Conservation (phyloP, 2,329 filamentous ascomycete genomes). For the Epichloe brachyelytri region DNA sequence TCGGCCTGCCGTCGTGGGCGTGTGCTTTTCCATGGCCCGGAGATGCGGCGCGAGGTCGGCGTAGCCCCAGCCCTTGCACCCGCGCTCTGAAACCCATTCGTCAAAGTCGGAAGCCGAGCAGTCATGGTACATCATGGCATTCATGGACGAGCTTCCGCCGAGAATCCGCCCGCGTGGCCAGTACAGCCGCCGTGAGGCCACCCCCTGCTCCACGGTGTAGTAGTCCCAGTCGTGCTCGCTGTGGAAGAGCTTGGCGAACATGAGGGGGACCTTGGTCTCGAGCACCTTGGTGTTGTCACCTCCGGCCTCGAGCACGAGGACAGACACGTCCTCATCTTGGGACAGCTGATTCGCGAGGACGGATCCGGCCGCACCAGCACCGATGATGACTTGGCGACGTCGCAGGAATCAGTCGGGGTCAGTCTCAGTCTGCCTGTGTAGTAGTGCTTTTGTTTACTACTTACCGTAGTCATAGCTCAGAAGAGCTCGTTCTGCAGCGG, state of each 20-base stretch:
- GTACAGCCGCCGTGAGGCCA: constrained; percentile 11
- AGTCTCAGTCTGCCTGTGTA: too few species aligned
- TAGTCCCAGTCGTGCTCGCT: constrained; percentile 14
- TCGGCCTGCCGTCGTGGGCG: constrained; percentile 5
- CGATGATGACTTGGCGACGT: constrained; percentile 12
- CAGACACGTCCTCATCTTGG: constrained; percentile 11
- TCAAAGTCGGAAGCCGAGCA: constrained; percentile 11
- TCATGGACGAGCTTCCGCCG: constrained; percentile 12
- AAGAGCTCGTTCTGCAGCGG: constrained; percentile 1
- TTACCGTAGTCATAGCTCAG: constrained; percentile 6
- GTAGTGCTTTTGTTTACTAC: not conserved
- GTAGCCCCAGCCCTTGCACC: constrained; percentile 11
- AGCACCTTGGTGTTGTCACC: constrained; percentile 9
- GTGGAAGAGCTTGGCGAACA: constrained; percentile 11
- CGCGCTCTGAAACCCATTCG: constrained; percentile 8
- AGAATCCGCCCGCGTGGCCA: constrained; percentile 13
- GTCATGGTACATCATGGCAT: constrained; percentile 14
- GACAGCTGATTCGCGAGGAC: constrained; percentile 18
- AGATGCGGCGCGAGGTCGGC: constrained; percentile 10
- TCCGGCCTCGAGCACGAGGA: constrained; percentile 10
- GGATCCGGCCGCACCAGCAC: constrained; percentile 17
- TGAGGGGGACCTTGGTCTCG: constrained; percentile 9
- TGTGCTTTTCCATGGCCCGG: constrained; percentile 10
- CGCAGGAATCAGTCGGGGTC: not conserved
- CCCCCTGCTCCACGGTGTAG: constrained; percentile 10